Conservation (phyloP, 2,329 filamentous ascomycete species). For the Hypoxylon sp. region DNA sequence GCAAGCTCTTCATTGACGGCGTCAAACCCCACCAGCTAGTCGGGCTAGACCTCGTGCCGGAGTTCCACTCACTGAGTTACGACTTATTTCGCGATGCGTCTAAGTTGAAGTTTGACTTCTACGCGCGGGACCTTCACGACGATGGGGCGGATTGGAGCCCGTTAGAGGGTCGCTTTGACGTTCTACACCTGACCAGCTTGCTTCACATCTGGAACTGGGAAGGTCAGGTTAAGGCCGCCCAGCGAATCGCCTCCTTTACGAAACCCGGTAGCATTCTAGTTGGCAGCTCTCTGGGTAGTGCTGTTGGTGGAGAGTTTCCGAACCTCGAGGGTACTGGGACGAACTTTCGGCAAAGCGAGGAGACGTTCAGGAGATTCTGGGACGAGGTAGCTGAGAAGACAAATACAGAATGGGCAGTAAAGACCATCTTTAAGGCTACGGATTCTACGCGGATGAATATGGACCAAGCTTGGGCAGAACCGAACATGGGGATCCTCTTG, state of each 20-base stretch:
- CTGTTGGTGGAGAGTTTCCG: conserved; percentile 15
- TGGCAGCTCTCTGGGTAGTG: conserved; percentile 14
- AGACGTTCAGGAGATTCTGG: conserved; percentile 17
- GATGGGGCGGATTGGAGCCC: conserved; percentile 16
- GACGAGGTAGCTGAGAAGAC: conserved; percentile 22
- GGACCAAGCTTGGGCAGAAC: conserved; percentile 22
- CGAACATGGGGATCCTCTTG: conserved; percentile 16
- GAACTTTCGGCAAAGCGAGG: conserved; percentile 21
- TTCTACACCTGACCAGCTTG: conserved; percentile 13
- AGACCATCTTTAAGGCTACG: conserved; percentile 9
- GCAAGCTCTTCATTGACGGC: conserved; percentile 20
- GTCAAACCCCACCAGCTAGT: conserved; percentile 14
- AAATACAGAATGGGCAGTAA: conserved; percentile 5
- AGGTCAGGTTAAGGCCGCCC: conserved; percentile 14
- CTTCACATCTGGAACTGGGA: conserved; percentile 25
- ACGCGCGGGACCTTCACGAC: conserved; percentile 13
- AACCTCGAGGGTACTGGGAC: conserved; percentile 16
- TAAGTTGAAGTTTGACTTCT: conserved; percentile 17
- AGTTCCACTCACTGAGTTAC: conserved; percentile 19
- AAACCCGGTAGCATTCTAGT: conserved; percentile 10
- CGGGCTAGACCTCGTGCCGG: conserved; percentile 11
- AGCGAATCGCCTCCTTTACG: conserved; percentile 18
- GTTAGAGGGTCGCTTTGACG: conserved; percentile 3
- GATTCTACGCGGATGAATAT: conserved; percentile 16
- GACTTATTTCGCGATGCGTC: conserved; percentile 18